phyloP scores from a whole-genome alignment of 257 asterid genomes.

The Nicotiana sylvestris region DNA sequence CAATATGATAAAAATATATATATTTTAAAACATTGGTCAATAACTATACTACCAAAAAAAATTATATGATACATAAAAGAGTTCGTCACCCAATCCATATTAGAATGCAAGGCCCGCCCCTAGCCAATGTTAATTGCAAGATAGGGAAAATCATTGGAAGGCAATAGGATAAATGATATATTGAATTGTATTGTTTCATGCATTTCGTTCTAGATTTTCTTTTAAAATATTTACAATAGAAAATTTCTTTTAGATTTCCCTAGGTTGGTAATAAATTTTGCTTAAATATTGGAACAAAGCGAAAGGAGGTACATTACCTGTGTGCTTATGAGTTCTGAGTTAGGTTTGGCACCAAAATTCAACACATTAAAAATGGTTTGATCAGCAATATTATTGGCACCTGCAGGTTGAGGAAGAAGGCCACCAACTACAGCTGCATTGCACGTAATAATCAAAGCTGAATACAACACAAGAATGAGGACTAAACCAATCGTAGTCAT shows the following conservation, averaged over 20 bases:
- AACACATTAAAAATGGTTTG: constrained; percentile 36
- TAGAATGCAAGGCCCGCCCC: neutral
- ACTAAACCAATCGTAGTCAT: constrained; percentile 26
- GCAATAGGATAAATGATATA: neutral
- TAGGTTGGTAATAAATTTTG: neutral
- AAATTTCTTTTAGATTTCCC: neutral
- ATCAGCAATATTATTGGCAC: neutral
- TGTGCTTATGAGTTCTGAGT: constrained; percentile 24
- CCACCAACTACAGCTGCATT: constrained; percentile 15
- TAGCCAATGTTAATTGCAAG: neutral
- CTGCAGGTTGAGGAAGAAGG: neutral
- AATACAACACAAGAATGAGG: constrained; percentile 24
- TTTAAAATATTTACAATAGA: neutral
- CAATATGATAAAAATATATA: too few relatives aligned
- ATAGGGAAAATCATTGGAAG: neutral
- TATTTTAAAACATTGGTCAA: too few relatives aligned
- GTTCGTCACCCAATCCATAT: neutral
- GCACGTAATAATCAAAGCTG: constrained; percentile 27
- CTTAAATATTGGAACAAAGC: neutral
- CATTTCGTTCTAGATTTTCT: neutral
- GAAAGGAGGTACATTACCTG: constrained; percentile 22
- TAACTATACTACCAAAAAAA: too few relatives aligned
- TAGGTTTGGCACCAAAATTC: constrained; percentile 50
- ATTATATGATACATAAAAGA: neutral
- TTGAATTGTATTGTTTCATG: neutral